Percentiles rank a stretch among this genome's conserved stretches.
Evolutionary conservation across 306 rosid genomes (phyloP).

Genomic region (Vachellia pachyceras): DNA sequence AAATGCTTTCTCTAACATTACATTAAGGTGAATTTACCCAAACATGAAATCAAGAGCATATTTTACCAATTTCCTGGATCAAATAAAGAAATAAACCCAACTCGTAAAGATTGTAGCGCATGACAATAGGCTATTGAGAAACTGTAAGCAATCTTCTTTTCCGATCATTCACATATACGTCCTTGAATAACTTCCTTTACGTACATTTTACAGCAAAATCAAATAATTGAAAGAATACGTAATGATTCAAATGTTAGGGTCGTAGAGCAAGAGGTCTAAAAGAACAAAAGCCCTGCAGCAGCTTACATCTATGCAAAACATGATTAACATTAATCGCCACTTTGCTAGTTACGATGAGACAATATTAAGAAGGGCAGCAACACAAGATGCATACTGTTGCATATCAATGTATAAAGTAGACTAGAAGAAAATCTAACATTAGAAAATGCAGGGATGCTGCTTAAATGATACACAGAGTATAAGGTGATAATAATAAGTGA

Average conservation of each 20-base stretch:
- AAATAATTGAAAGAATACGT: not conserved
- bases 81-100: slow-evolving; percentile 18
- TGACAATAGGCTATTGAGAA: not conserved
- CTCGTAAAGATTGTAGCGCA: not conserved
- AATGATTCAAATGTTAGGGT: not conserved
- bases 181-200: not conserved
- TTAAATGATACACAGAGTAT: not conserved
- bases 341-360: not conserved
- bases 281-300: not conserved
- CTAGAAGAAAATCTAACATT: not conserved
- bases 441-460: not conserved
- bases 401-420: not conserved
- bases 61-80: slow-evolving; percentile 1
- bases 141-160: not conserved
- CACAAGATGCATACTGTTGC: not conserved
- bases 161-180: not conserved
- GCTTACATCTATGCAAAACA: not conserved
- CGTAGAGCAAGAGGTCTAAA: not conserved
- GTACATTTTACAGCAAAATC: not conserved
- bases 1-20: slow-evolving; percentile 31
- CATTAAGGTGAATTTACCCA: slow-evolving; percentile 3
- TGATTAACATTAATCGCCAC: not conserved
- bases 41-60: slow-evolving; percentile 5
- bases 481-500: not conserved
- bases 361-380: not conserved